A percentile compares a stretch with the other conserved stretches of the same genome.
Conservation (phyloP, 2,329 filamentous ascomycete species). For the Penicillium sp. region DNA sequence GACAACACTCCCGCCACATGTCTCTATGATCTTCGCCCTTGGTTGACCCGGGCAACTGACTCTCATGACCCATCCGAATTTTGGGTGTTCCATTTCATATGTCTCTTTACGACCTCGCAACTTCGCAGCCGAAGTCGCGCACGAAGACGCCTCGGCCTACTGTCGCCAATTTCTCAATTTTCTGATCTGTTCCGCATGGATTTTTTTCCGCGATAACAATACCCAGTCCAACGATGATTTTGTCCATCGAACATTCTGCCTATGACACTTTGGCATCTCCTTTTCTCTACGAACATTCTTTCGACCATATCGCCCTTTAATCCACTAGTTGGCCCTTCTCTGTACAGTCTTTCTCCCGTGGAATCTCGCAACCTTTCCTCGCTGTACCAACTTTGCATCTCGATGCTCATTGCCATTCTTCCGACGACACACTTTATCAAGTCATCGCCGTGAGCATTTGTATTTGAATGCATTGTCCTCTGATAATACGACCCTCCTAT, state of each 20-base stretch:
- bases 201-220: constrained; percentile 1
- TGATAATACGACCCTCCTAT: constrained; percentile 1
- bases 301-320: constrained; percentile 28
- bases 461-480: constrained; percentile 12
- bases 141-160: constrained; percentile 7
- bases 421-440: constrained; percentile 12
- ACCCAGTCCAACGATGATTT: constrained; percentile 1
- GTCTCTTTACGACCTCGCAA: constrained; percentile 16
- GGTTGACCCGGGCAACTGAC: constrained; percentile 9
- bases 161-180: constrained; percentile 3
- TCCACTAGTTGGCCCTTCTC: constrained; percentile 25
- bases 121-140: constrained; percentile 1
- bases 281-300: constrained; percentile 10
- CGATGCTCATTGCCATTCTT: constrained; percentile 22
- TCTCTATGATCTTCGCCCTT: constrained; percentile 24
- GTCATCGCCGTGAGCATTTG: constrained; percentile 12
- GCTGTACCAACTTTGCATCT: constrained; percentile 31
- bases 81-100: constrained; percentile 16
- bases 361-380: constrained; percentile 19
- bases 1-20: constrained; percentile 12
- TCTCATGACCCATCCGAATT: background rate
- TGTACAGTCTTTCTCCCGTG: constrained; percentile 29
- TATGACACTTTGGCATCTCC: constrained; percentile 9
- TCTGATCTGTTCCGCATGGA: background rate
- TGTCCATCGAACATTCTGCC: constrained; percentile 3